These are phyloP conservation scores for Lavandula angustifolia DNA, from an alignment of 257 asterid species.

Conservation along the genomic window DNA sequence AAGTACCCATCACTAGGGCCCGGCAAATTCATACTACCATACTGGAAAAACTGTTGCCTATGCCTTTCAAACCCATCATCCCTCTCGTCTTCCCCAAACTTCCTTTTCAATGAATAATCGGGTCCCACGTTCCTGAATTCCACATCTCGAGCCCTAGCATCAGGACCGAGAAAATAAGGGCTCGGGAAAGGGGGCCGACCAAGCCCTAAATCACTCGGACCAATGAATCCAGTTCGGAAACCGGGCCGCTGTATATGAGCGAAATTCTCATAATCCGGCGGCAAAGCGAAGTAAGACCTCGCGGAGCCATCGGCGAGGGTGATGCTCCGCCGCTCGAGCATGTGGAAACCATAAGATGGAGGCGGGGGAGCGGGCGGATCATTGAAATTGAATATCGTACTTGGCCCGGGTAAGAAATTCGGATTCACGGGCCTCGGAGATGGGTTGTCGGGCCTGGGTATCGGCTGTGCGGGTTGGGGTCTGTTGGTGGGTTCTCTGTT, in stretches of 20 bases:
- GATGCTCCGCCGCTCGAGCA: conserved; percentile 83
- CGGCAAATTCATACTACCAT: conserved; percentile 61
- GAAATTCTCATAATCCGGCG: conserved; percentile 74
- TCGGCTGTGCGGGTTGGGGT: conserved; percentile 46
- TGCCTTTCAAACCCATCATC: conserved; percentile 81
- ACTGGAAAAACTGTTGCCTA: conserved; percentile 85
- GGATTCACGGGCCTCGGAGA: conserved; percentile 42
- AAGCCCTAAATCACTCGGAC: conserved; percentile 46
- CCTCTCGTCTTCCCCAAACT: conserved; percentile 72
- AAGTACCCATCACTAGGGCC: conserved; percentile 48
- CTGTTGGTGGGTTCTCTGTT: conserved; percentile 35
- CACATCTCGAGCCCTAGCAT: conserved; percentile 44
- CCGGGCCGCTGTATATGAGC: conserved; percentile 42
- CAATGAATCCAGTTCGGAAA: conserved; percentile 44
- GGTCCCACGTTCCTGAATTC: conserved; percentile 50
- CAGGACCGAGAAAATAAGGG: conserved; percentile 48
- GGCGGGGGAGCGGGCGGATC: conserved; percentile 72
- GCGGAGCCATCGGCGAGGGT: conserved; percentile 81
- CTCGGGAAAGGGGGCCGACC: conserved; percentile 58
- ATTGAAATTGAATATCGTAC: conserved; percentile 43
- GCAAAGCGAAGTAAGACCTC: conserved; percentile 81
- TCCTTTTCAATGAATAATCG: conserved; percentile 62
- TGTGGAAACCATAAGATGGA: conserved; percentile 86
- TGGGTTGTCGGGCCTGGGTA: conserved; percentile 40
- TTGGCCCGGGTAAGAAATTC: conserved; percentile 33